Conservation (phyloP, 192 early-diverging fungal species). For the Podila epigama region DNA sequence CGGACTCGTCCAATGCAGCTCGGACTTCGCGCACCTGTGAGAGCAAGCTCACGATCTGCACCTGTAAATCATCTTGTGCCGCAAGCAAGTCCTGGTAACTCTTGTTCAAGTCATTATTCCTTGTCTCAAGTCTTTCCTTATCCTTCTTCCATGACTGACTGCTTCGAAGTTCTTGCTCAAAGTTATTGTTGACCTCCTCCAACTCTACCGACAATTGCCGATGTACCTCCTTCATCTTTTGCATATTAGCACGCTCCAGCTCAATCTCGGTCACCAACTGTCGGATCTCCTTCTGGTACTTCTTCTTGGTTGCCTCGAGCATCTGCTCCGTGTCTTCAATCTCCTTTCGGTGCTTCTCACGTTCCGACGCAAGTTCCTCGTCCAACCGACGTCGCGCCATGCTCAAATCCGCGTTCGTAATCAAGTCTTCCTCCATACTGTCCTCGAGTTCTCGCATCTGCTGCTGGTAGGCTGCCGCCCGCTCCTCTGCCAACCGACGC, state of each 20-base stretch:
- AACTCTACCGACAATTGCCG: slow-evolving; percentile 71
- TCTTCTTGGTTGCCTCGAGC: slow-evolving; percentile 77
- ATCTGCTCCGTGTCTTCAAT: slow-evolving; percentile 76
- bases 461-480: slow-evolving; percentile 67
- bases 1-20: slow-evolving; percentile 69
- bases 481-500: slow-evolving; percentile 70
- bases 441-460: slow-evolving; percentile 77
- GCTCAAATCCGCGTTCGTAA: slow-evolving; percentile 73
- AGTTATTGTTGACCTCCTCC: slow-evolving; percentile 63
- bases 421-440: slow-evolving; percentile 77
- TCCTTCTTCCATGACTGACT: slow-evolving; percentile 79
- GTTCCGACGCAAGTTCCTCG: slow-evolving; percentile 73
- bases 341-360: slow-evolving; percentile 77
- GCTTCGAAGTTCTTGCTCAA: slow-evolving; percentile 75
- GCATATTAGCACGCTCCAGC: slow-evolving; percentile 66
- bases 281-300: slow-evolving; percentile 88
- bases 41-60: slow-evolving; percentile 60
- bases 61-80: slow-evolving; percentile 68
- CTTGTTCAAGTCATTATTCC: slow-evolving; percentile 74
- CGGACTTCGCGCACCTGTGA: slow-evolving; percentile 67
- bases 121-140: slow-evolving; percentile 75
- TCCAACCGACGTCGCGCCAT: slow-evolving; percentile 78
- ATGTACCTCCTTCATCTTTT: slow-evolving; percentile 76
- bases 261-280: slow-evolving; percentile 83
- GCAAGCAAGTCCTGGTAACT: slow-evolving; percentile 67